phyloP scores from a whole-genome alignment of 768 basidiomycete genomes.

The Daedaleopsis sinensis region DNA sequence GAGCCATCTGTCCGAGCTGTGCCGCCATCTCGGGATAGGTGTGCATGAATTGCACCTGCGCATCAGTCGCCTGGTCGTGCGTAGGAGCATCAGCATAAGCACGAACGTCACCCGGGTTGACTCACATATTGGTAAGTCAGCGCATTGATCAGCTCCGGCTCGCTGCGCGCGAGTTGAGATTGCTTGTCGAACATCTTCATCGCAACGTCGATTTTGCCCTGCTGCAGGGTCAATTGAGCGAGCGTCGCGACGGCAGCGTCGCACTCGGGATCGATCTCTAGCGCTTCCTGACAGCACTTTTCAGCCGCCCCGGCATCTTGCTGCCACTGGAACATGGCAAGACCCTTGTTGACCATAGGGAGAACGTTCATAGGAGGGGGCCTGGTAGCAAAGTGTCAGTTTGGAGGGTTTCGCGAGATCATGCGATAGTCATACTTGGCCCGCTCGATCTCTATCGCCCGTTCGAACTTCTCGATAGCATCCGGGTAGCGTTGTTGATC shows the following conservation, averaged over 20 bases:
- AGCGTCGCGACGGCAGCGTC: conserved; percentile 96
- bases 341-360: conserved; percentile 96
- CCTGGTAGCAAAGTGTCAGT: conserved; percentile 9
- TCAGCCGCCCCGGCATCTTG: conserved; percentile 86
- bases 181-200: conserved; percentile 86
- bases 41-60: conserved; percentile 82
- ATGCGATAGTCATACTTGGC: conserved; percentile 47
- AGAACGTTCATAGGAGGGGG: conserved; percentile 77
- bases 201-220: conserved; percentile 85
- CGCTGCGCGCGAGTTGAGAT: conserved; percentile 85
- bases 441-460: conserved; percentile 87
- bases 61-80: conserved; percentile 65
- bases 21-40: conserved; percentile 85
- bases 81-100: not conserved
- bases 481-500: conserved; percentile 90
- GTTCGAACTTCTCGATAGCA: conserved; percentile 90
- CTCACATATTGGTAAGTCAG: conserved; percentile 80
- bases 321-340: conserved; percentile 94
- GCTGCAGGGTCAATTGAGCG: conserved; percentile 90
- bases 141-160: conserved; percentile 81
- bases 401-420: too few relatives aligned
- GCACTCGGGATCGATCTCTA: conserved; percentile 88
- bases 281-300: conserved; percentile 83
- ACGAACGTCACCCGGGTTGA: conserved; percentile 9
- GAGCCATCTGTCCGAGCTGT: conserved; percentile 57